Evolutionary conservation across 2,329 filamentous ascomycete species (phyloP), one percentile per base, ranked within the genome.

Genomic region (Penicillium verrucosum): DNA sequence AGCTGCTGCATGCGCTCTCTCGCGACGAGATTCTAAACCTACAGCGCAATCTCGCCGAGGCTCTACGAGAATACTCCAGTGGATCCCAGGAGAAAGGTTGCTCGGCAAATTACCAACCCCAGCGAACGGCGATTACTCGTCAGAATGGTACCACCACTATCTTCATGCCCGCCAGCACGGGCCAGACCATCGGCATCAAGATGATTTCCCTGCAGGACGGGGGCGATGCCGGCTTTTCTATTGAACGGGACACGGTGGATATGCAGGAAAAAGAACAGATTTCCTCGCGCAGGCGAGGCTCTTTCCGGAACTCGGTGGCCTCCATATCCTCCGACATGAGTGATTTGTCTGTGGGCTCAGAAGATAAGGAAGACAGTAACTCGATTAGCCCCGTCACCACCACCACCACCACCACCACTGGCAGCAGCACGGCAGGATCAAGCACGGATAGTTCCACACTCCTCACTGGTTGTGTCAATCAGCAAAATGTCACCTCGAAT

Each of bases 81-180:
- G 81, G 82, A 4, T 81, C 79, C 25, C 84, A 87, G 54, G 79
- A 81, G 37, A 76, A 82, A 36, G 81, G 81, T 36, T 86, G 82
- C 63, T 82, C 80, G 52, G 81, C 83, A 2, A 77, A 79, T 10
- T 86, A 83, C 59, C 86, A 89, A 59, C 85, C 85, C 0, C 79
- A 82, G 55, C 78, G 85, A 40, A 87, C 84, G 1, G 77, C 81
- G 2, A 79, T 89, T 51, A 83, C 82, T 51, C 81, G 83, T 12
- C 81, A 80, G 50, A 81, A 85, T 78, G 85, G 85, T 4, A 80
- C 81, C 32, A 85, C 82, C 1, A 87, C 84, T 4, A 75, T 89
- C 10, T 87, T 88, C 72, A 87, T 88, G 84, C 86, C 87, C 2
- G 85, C 85, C 12, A 85, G 79, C 38, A 84, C 82, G 14, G 80